Evolutionary conservation across 129 eudicot genomes (phyloP).

Genomic region (Helichrysum umbraculigerum): DNA sequence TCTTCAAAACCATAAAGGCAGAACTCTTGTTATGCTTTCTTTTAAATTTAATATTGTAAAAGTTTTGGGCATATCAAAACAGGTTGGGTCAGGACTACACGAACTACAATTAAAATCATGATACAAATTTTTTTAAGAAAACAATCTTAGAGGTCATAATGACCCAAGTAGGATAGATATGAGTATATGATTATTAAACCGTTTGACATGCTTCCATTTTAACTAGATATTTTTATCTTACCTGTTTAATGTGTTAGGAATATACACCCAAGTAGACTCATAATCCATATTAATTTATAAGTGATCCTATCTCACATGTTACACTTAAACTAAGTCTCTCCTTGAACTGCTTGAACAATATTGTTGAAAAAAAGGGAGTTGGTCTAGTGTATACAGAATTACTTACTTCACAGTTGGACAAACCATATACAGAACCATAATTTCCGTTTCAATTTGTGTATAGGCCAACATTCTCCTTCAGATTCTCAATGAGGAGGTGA

Average conservation of each 20-base stretch:
- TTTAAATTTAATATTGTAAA: not conserved
- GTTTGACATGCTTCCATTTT: not conserved
- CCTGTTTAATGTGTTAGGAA: not conserved
- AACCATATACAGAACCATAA: not conserved
- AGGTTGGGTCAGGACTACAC: not conserved
- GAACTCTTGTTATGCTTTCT: not conserved
- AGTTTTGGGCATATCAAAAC: not conserved
- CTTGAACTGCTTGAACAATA: not conserved
- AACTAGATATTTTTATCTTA: not conserved
- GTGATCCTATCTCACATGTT: not conserved
- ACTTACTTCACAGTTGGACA: constrained; percentile 7
- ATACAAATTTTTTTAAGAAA: no score
- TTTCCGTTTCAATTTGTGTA: not conserved
- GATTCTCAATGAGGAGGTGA: not conserved
- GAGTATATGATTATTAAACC: not conserved
- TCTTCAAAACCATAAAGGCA: constrained; percentile 38
- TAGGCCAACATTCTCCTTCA: not conserved
- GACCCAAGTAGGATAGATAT: not conserved
- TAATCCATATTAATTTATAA: not conserved
- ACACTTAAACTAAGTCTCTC: not conserved
- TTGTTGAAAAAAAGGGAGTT: not conserved
- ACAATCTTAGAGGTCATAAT: not conserved
- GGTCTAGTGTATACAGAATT: not conserved
- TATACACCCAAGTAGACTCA: not conserved
- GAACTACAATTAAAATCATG: not conserved